Conservation (phyloP, 176 grass and related monocot genomes). For the Eleusine coracana region DNA sequence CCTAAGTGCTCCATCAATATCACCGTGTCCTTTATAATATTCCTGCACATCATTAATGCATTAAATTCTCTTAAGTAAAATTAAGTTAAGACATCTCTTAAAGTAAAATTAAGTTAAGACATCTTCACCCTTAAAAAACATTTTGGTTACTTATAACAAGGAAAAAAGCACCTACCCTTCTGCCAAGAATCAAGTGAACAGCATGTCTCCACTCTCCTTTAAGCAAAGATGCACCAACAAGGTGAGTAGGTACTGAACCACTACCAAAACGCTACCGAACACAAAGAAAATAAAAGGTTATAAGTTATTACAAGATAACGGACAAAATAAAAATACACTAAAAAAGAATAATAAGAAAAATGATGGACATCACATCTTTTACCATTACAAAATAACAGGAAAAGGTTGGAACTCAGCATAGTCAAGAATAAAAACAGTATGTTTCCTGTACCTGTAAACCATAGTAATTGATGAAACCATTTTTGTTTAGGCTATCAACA, state of each 20-base stretch:
- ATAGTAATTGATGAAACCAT: slow-evolving; percentile 93
- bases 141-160: slow-evolving; percentile 25
- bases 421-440: not conserved
- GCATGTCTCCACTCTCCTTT: slow-evolving; percentile 90
- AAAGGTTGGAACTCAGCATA: slow-evolving; percentile 7
- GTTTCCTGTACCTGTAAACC: slow-evolving; percentile 74
- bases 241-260: slow-evolving; percentile 83
- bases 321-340: not conserved
- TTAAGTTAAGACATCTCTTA: slow-evolving; percentile 48
- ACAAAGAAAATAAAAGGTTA: slow-evolving; percentile 22
- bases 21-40: slow-evolving; percentile 67
- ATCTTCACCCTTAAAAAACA: slow-evolving; percentile 29
- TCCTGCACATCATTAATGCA: slow-evolving; percentile 63
- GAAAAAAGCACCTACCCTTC: slow-evolving; percentile 75
- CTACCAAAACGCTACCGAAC: slow-evolving; percentile 86
- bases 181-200: slow-evolving; percentile 87
- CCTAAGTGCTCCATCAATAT: slow-evolving; percentile 66
- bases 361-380: not conserved
- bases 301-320: not conserved
- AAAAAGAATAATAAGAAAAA: not conserved
- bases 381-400: slow-evolving; percentile 8
- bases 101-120: slow-evolving; percentile 37
- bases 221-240: slow-evolving; percentile 88
- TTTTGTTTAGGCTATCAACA: slow-evolving; percentile 61
- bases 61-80: slow-evolving; percentile 55